Evolutionary conservation across 306 rosid genomes (phyloP).

Genomic region (Astragalus glycyphyllos): DNA sequence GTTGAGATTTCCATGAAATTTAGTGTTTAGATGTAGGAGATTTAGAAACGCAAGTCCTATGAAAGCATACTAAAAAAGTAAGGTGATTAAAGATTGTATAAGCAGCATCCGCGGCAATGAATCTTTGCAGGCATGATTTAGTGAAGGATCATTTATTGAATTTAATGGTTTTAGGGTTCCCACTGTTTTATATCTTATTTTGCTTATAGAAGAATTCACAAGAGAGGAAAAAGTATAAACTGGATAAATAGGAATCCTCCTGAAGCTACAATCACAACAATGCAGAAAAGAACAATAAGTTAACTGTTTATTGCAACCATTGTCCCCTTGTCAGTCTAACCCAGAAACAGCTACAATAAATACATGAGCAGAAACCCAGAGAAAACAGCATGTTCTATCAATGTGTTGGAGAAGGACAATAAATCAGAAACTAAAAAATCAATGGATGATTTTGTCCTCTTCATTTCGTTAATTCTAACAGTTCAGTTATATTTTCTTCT

Average conservation of each 20-base stretch:
- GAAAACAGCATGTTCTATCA: background rate
- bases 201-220: slow-evolving; percentile 1
- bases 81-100: background rate
- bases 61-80: background rate
- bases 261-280: background rate
- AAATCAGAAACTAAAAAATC: slow-evolving; percentile 17
- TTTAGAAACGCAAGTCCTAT: background rate
- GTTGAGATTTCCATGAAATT: background rate
- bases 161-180: slow-evolving; percentile 4
- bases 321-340: slow-evolving; percentile 1
- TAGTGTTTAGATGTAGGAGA: background rate
- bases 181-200: slow-evolving; percentile 2
- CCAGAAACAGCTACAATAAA: background rate
- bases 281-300: background rate
- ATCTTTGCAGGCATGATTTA: slow-evolving; percentile 11
- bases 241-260: slow-evolving; percentile 1
- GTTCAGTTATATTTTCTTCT: background rate
- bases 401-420: slow-evolving; percentile 12
- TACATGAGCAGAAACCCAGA: slow-evolving; percentile 7
- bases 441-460: background rate
- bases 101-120: background rate
- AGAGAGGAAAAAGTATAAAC: background rate
- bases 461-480: background rate
- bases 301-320: background rate
- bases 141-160: background rate